These are phyloP conservation scores for Saccharomycopsis vini DNA, from an alignment of 805 yeast genomes.

Conservation along the genomic window DNA sequence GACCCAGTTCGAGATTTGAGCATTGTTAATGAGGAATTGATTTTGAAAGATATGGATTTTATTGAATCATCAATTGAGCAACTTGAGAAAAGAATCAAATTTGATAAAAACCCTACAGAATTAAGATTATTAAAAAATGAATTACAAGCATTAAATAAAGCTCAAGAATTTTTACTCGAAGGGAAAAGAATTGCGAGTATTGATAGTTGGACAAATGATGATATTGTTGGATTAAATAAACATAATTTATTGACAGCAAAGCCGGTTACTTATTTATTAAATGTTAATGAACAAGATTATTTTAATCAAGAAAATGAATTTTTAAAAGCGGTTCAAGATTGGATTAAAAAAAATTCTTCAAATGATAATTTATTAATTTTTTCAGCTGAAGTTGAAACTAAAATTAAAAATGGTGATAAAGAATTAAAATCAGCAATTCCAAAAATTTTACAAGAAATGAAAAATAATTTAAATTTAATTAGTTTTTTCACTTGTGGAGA, in stretches of 20 bases:
- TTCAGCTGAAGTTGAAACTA: constrained; percentile 45
- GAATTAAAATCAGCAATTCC: constrained; percentile 38
- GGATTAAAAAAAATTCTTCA: constrained; percentile 65
- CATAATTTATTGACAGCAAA: constrained; percentile 77
- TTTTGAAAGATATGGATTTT: constrained; percentile 71
- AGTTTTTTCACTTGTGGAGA: constrained; percentile 86
- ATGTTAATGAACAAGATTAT: constrained; percentile 66
- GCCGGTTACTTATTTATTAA: constrained; percentile 73
- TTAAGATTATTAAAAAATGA: constrained; percentile 37
- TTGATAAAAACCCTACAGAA: constrained; percentile 37
- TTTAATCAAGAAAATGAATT: constrained; percentile 43
- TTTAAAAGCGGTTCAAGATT: constrained; percentile 40
- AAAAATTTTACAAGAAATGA: constrained; percentile 54
- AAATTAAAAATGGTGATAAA: constrained; percentile 23
- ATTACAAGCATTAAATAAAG: constrained; percentile 28
- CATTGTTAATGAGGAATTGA: constrained; percentile 64
- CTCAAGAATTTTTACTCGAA: constrained; percentile 48
- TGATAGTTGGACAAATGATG: constrained; percentile 52
- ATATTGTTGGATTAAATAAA: constrained; percentile 57
- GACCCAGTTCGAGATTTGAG: constrained; percentile 71
- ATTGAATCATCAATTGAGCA: constrained; percentile 48
- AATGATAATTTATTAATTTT: constrained; percentile 62
- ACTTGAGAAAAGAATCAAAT: constrained; percentile 33
- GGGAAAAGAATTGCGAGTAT: constrained; percentile 54
- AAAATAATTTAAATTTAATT: constrained; percentile 58